Evolutionary conservation across 1,139 yeast species (phyloP).

Genomic region (Zygoascus sp.): DNA sequence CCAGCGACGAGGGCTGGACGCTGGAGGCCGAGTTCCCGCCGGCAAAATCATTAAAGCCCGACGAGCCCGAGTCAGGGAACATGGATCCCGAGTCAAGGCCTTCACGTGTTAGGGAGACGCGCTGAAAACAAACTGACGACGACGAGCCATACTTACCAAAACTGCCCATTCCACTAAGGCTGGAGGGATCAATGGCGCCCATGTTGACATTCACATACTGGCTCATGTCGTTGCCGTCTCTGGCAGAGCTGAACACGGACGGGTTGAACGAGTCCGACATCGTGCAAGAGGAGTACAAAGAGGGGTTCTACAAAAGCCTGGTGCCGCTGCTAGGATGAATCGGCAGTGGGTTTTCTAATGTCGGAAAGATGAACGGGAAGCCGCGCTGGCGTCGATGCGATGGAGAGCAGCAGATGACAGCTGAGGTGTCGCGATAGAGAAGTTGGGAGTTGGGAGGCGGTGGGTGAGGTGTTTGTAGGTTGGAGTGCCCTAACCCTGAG

Average conservation of each 20-base stretch:
- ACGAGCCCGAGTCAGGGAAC: conserved; percentile 9
- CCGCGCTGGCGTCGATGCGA: background rate
- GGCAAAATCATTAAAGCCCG: conserved; percentile 8
- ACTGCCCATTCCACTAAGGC: conserved; percentile 5
- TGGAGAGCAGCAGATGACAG: background rate
- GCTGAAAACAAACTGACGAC: too few relatives aligned
- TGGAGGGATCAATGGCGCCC: conserved; percentile 8
- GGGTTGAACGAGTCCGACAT: conserved; percentile 14
- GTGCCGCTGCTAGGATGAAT: too few relatives aligned
- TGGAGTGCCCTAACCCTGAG: background rate
- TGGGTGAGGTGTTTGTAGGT: background rate
- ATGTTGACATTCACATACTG: conserved; percentile 9
- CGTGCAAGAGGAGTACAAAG: background rate
- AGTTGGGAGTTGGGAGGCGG: background rate
- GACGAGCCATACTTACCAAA: conserved; percentile 2
- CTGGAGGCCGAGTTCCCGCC: conserved; percentile 12
- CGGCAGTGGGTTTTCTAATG: background rate
- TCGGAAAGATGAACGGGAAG: too few relatives aligned
- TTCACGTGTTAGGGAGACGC: background rate
- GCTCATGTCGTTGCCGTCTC: conserved; percentile 10
- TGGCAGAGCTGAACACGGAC: conserved; percentile 7
- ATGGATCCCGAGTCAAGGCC: conserved; percentile 11
- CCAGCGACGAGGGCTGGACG: conserved; percentile 23
- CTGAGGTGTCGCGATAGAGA: background rate
- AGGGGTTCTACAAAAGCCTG: background rate